These are phyloP conservation scores for Ophiostoma fasciatum DNA, from an alignment of 2,329 filamentous ascomycete species.

Conservation along the genomic window DNA sequence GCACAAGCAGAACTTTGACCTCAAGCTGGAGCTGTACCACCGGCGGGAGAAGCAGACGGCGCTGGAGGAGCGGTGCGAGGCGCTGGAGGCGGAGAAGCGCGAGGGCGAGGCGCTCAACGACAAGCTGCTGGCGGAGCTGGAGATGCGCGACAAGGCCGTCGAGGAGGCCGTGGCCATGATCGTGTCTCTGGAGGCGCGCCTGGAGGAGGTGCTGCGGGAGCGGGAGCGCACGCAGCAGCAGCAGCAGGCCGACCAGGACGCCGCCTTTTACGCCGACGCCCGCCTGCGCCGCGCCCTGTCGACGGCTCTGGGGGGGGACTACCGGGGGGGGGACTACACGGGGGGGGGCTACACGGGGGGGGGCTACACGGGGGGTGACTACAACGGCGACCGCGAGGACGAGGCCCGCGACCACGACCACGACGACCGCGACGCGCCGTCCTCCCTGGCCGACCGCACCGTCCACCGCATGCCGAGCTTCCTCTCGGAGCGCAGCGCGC, in stretches of 20 bases:
- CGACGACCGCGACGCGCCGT: too few species aligned
- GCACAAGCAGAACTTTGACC: slow-evolving; percentile 63
- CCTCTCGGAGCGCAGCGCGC: slow-evolving; percentile 42
- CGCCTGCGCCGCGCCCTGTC: slow-evolving; percentile 12
- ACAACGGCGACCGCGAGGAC: too few species aligned
- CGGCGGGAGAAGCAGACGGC: slow-evolving; percentile 46
- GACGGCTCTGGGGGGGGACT: too few species aligned
- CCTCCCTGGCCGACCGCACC: slow-evolving; percentile 17
- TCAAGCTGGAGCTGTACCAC: slow-evolving; percentile 60
- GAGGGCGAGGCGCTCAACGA: slow-evolving; percentile 44
- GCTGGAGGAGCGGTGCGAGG: slow-evolving; percentile 32
- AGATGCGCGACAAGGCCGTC: slow-evolving; percentile 54
- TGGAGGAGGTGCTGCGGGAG: slow-evolving; percentile 39
- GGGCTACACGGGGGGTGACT: too few species aligned
- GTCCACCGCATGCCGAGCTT: slow-evolving; percentile 50
- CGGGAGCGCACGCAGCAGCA: slow-evolving; percentile 33
- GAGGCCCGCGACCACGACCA: too few species aligned
- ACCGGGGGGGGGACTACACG: too few species aligned
- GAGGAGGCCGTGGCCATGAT: slow-evolving; percentile 59
- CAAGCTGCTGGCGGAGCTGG: slow-evolving; percentile 42
- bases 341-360: too few species aligned
- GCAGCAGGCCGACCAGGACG: slow-evolving; percentile 25
- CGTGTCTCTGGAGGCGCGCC: slow-evolving; percentile 44
- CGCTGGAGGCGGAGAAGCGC: slow-evolving; percentile 41
- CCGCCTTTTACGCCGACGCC: slow-evolving; percentile 19